These are phyloP conservation scores for sunflower (Helianthus annuus) DNA, from an alignment of 129 eudicot genomes.

Conservation along the genomic window HanXRQr2.0-SUNRISE NC_035439.2:23771201-23771700, in stretches of 20 bases:
- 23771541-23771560: conserved; percentile 11
- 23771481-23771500: conserved; percentile 71
- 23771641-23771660: conserved; percentile 90
- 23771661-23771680: conserved; percentile 78
- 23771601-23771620: conserved; percentile 14
- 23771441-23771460: conserved; percentile 85
- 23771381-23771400: conserved; percentile 87
- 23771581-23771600: conserved; percentile 12
- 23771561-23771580: background rate
- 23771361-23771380: conserved; percentile 82
- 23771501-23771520: conserved; percentile 75
- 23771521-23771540: conserved; percentile 64
- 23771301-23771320: conserved; percentile 66
- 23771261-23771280: background rate
- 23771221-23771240: background rate
- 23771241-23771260: background rate
- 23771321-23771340: conserved; percentile 76
- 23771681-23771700: conserved; percentile 88
- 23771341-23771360: conserved; percentile 76
- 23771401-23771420: conserved; percentile 82
- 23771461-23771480: conserved; percentile 58
- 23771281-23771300: conserved; percentile 54
- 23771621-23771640: conserved; percentile 72
- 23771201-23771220: background rate
- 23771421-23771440: conserved; percentile 74